Conservation (phyloP, 2,329 filamentous ascomycete species). For the Aureobasidium uvarum region DNA sequence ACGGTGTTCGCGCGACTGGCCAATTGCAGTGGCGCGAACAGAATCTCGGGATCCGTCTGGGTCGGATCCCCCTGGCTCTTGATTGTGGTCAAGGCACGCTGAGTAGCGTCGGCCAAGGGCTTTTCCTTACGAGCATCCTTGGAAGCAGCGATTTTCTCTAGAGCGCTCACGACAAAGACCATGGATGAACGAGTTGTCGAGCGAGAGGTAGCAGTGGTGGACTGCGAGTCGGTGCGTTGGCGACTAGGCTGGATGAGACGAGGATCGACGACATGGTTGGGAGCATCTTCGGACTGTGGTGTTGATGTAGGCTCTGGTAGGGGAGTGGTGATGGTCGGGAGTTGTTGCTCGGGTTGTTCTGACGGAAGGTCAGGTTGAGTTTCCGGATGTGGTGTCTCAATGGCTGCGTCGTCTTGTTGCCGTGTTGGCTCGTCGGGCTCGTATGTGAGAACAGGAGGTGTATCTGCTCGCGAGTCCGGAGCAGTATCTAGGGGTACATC, state of each 20-base stretch:
- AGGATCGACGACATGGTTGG: conserved; percentile 6
- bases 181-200: conserved; percentile 77
- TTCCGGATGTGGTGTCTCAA: background rate
- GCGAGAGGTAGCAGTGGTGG: conserved; percentile 54
- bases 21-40: conserved; percentile 87
- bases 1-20: conserved; percentile 85
- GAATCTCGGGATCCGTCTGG: conserved; percentile 82
- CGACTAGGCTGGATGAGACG: conserved; percentile 35
- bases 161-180: conserved; percentile 89
- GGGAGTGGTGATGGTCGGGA: conserved; percentile 4
- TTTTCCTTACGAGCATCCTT: conserved; percentile 89
- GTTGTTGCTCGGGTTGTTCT: conserved; percentile 1
- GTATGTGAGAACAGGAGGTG: background rate
- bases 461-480: background rate
- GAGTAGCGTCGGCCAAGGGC: conserved; percentile 75
- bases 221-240: conserved; percentile 60
- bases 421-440: background rate
- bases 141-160: conserved; percentile 87
- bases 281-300: background rate
- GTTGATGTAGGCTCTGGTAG: conserved; percentile 1
- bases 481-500: conserved; percentile 14
- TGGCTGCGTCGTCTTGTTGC: background rate
- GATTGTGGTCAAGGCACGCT: conserved; percentile 79
- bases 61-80: conserved; percentile 73
- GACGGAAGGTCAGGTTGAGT: background rate